phyloP scores from a whole-genome alignment of 495 filamentous ascomycete genomes.

The Aspergillus coremiiformis region DNA sequence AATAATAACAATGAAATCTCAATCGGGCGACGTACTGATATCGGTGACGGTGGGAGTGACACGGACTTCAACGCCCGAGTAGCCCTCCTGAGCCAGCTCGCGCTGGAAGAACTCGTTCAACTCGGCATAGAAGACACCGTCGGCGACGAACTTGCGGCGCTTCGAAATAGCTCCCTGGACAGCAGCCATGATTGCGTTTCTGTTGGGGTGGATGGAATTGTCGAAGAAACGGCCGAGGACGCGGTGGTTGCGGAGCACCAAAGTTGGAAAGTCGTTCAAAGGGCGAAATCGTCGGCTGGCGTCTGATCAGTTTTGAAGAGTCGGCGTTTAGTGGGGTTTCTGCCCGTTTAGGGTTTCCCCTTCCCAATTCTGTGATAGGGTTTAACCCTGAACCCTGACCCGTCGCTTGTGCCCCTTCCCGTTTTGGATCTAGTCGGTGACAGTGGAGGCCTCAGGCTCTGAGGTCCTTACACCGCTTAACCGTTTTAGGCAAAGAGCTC shows the following conservation, averaged over 20 bases:
- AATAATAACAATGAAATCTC: slow-evolving; percentile 6
- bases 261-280: slow-evolving; percentile 25
- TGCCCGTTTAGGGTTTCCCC: slow-evolving; percentile 30
- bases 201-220: slow-evolving; percentile 29
- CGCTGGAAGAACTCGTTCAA: slow-evolving; percentile 99
- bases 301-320: slow-evolving; percentile 28
- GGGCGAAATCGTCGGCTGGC: slow-evolving; percentile 23
- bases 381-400: slow-evolving; percentile 40
- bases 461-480: background rate
- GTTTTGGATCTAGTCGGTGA: slow-evolving; percentile 4
- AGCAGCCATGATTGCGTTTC: slow-evolving; percentile 55
- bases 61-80: slow-evolving; percentile 99
- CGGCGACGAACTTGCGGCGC: slow-evolving; percentile 99
- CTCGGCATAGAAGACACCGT: slow-evolving; percentile 99
- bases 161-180: slow-evolving; percentile 79
- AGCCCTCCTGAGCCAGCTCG: slow-evolving; percentile 98
- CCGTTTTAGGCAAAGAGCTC: background rate
- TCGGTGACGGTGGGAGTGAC: slow-evolving; percentile 99
- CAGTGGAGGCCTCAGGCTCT: background rate
- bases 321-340: slow-evolving; percentile 40
- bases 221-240: slow-evolving; percentile 33
- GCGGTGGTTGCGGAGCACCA: slow-evolving; percentile 18
- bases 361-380: slow-evolving; percentile 32
- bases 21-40: slow-evolving; percentile 62
- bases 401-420: slow-evolving; percentile 36